A percentile compares a stretch with the other conserved stretches of the same genome.
Conservation (phyloP, 768 basidiomycete genomes). For the Strobilomyces confusus region DNA sequence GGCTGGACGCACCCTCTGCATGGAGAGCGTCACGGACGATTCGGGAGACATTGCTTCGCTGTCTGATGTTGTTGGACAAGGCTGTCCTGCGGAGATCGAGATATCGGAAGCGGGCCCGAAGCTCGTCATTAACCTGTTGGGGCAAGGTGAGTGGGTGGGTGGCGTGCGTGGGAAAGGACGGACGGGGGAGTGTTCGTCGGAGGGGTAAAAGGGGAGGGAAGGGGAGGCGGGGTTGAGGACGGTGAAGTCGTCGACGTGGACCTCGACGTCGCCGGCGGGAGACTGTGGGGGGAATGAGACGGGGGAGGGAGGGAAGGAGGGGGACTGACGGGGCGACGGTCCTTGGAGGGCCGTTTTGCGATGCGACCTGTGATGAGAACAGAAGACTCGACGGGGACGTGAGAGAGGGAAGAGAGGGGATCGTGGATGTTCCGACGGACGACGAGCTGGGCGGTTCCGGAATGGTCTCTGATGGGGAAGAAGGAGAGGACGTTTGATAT, state of each 20-base stretch:
- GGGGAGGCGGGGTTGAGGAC: constrained; percentile 76
- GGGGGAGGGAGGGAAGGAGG: not conserved
- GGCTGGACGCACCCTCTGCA: constrained; percentile 53
- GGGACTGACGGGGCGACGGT: constrained; percentile 54
- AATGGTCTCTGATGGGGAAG: constrained; percentile 79
- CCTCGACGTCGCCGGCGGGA: constrained; percentile 73
- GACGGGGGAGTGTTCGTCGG: constrained; percentile 71
- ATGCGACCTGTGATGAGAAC: constrained; percentile 75
- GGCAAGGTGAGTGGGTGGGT: not conserved
- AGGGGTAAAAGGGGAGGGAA: constrained; percentile 81
- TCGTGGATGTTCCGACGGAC: constrained; percentile 41
- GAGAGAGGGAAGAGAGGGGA: constrained; percentile 45
- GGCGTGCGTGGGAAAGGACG: constrained; percentile 25
- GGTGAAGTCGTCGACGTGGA: constrained; percentile 63
- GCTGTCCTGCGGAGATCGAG: constrained; percentile 80
- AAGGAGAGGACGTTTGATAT: constrained; percentile 71
- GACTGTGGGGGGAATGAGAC: constrained; percentile 36
- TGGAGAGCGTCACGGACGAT: constrained; percentile 70
- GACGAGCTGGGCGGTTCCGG: constrained; percentile 77
- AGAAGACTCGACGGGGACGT: constrained; percentile 72
- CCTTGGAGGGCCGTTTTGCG: constrained; percentile 55
- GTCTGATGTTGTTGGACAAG: constrained; percentile 75
- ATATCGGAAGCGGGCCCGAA: constrained; percentile 81
- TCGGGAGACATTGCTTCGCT: constrained; percentile 78
- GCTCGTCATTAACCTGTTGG: constrained; percentile 75